Conservation (phyloP, 768 basidiomycete genomes). For the Multifurca ochricompacta region DNA sequence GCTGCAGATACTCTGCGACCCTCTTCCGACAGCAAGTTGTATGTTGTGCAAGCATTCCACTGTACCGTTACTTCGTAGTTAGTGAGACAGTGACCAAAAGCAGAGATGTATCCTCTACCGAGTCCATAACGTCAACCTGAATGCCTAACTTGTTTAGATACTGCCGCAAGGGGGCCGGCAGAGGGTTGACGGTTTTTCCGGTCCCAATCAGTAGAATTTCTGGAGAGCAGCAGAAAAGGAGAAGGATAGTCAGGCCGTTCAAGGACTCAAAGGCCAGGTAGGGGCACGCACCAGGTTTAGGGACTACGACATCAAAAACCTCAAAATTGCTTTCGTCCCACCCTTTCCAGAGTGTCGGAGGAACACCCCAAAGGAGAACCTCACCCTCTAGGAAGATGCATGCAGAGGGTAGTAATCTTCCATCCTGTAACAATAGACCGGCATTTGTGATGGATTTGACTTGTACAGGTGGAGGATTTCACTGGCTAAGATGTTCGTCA, state of each 20-base stretch:
- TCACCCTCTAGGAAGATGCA: slow-evolving; percentile 82
- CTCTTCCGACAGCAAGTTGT: slow-evolving; percentile 89
- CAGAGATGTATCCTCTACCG: slow-evolving; percentile 34
- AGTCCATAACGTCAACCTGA: slow-evolving; percentile 85
- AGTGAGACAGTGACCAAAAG: not conserved
- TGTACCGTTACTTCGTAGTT: slow-evolving; percentile 23
- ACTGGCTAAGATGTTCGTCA: slow-evolving; percentile 70
- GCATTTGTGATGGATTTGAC: slow-evolving; percentile 54
- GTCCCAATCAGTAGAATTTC: slow-evolving; percentile 91
- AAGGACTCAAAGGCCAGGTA: not conserved
- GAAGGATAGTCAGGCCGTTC: not conserved
- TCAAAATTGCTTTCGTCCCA: slow-evolving; percentile 73
- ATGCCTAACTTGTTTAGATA: slow-evolving; percentile 73
- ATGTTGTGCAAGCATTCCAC: slow-evolving; percentile 94
- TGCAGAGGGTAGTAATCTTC: slow-evolving; percentile 66
- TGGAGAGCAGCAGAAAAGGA: slow-evolving; percentile 26
- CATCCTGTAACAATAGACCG: slow-evolving; percentile 70
- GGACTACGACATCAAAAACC: slow-evolving; percentile 74
- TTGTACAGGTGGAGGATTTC: slow-evolving; percentile 61
- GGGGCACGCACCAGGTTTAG: slow-evolving; percentile 66
- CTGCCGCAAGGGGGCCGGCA: slow-evolving; percentile 57
- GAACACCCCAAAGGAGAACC: slow-evolving; percentile 87
- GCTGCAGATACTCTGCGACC: slow-evolving; percentile 90
- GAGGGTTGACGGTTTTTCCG: slow-evolving; percentile 59
- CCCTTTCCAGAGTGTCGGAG: slow-evolving; percentile 49